These are phyloP conservation scores for Dryas alaskensis DNA, from an alignment of 306 rosid genomes.

Conservation along the genomic window DNA sequence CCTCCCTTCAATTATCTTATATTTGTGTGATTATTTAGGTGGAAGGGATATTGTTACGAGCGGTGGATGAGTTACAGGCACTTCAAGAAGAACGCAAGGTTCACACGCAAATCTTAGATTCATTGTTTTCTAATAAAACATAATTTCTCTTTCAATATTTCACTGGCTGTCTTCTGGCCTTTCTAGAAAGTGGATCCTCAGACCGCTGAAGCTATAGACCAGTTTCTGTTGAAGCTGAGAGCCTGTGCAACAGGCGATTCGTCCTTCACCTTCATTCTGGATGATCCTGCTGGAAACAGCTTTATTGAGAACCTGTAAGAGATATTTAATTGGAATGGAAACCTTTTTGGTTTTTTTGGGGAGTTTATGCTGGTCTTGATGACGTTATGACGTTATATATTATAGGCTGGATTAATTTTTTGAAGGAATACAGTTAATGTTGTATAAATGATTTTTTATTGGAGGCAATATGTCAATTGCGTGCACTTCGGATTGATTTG, in stretches of 20 bases:
- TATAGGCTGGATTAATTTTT: background rate
- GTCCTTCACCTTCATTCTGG: constrained; percentile 71
- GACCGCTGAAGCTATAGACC: constrained; percentile 82
- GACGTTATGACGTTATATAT: background rate
- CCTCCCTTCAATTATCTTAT: background rate
- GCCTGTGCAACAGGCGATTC: constrained; percentile 66
- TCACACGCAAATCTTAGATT: constrained; percentile 6
- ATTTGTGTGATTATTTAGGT: constrained; percentile 48
- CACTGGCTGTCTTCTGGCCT: constrained; percentile 31
- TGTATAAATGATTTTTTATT: background rate
- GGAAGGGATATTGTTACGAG: constrained; percentile 85
- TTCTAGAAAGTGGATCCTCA: constrained; percentile 73
- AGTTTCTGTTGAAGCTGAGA: constrained; percentile 69
- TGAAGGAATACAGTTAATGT: background rate
- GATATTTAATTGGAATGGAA: constrained; percentile 5
- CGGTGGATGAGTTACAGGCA: constrained; percentile 71
- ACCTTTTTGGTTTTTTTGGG: background rate
- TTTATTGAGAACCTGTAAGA: constrained; percentile 94
- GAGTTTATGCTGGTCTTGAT: background rate
- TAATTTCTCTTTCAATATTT: constrained; percentile 3
- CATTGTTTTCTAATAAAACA: background rate
- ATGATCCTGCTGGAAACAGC: constrained; percentile 98
- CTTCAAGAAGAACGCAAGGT: constrained; percentile 95
- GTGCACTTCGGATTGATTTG: constrained; percentile 2
- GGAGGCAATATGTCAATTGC: constrained; percentile 15